phyloP scores from a whole-genome alignment of 2,329 filamentous ascomycete species.

The Pseudogymnoascus sp. region DNA sequence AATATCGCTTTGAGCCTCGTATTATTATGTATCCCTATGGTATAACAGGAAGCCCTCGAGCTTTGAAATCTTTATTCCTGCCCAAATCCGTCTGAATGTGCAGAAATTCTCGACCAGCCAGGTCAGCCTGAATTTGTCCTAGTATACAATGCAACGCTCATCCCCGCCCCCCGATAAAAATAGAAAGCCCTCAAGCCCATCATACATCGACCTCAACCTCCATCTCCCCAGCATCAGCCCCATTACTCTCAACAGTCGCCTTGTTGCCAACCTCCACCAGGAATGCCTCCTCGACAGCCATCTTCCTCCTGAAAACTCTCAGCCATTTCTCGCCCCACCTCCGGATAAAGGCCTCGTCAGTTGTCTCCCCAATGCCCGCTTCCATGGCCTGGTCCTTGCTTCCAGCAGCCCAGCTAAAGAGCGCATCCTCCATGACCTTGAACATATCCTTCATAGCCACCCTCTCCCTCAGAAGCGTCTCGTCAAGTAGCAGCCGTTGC shows the following conservation, averaged over 20 bases:
- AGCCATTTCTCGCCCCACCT: conserved; percentile 83
- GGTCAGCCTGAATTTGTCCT: conserved; percentile 5
- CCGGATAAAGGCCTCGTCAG: conserved; percentile 55
- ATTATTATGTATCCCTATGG: conserved; percentile 6
- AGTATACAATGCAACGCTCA: conserved; percentile 6
- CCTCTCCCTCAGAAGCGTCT: conserved; percentile 61
- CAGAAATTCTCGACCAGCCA: conserved; percentile 6
- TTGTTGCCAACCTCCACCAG: conserved; percentile 32
- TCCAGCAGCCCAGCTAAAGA: conserved; percentile 63
- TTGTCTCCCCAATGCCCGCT: conserved; percentile 46
- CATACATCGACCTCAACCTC: conserved; percentile 8
- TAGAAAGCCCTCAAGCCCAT: too few species aligned
- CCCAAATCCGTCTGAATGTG: background rate
- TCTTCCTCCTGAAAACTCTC: conserved; percentile 72
- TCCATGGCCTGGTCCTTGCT: conserved; percentile 71
- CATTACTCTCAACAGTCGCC: conserved; percentile 9
- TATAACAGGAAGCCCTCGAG: conserved; percentile 7
- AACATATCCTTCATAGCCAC: conserved; percentile 73
- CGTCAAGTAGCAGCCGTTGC: conserved; percentile 41
- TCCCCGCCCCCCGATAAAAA: conserved; percentile 15
- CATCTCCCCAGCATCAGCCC: conserved; percentile 11
- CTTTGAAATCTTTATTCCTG: background rate
- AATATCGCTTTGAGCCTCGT: background rate
- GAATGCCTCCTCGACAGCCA: conserved; percentile 75
- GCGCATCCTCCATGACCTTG: conserved; percentile 67